Percentiles rank a stretch among this genome's conserved stretches.
Conservation (phyloP, 2,329 filamentous ascomycete genomes). For the Ophiostoma tasmaniense region DNA sequence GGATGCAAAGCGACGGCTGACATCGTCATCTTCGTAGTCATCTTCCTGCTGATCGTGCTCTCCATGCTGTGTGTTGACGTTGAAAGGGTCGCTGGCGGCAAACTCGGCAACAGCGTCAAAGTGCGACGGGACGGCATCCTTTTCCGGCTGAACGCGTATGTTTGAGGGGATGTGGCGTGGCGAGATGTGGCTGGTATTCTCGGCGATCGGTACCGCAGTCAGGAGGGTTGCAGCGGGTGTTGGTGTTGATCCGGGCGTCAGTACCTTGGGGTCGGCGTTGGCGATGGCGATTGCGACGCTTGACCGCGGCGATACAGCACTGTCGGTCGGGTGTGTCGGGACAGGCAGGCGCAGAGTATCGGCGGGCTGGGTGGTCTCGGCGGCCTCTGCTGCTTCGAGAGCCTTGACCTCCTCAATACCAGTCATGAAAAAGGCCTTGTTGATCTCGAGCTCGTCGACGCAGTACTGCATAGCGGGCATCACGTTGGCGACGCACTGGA, state of each 20-base stretch:
- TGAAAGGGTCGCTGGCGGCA: conserved; percentile 42
- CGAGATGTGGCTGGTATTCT: conserved; percentile 15
- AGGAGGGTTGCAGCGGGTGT: background rate
- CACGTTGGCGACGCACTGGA: conserved; percentile 77
- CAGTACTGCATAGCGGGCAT: conserved; percentile 79
- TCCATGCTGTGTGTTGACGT: conserved; percentile 15
- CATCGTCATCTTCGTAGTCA: conserved; percentile 18
- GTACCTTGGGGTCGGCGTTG: background rate
- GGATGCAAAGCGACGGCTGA: conserved; percentile 32
- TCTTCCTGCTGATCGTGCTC: background rate
- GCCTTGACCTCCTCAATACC: conserved; percentile 55
- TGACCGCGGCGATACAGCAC: conserved; percentile 38
- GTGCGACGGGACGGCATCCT: conserved; percentile 36
- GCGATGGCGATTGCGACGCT: conserved; percentile 31
- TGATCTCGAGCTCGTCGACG: conserved; percentile 69
- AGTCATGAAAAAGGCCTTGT: conserved; percentile 65
- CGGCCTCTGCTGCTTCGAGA: conserved; percentile 35
- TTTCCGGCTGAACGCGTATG: conserved; percentile 30
- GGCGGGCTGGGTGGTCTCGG: conserved; percentile 25
- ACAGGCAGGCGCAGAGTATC: conserved; percentile 21
- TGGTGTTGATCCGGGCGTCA: background rate
- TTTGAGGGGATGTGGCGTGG: conserved; percentile 28
- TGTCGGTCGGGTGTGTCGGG: conserved; percentile 28
- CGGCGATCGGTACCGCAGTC: background rate
- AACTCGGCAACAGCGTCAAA: conserved; percentile 43